Evolutionary conservation across 805 yeast genomes (phyloP), one percentile per base, ranked within the genome.

Genomic region (Candida caryicola): DNA sequence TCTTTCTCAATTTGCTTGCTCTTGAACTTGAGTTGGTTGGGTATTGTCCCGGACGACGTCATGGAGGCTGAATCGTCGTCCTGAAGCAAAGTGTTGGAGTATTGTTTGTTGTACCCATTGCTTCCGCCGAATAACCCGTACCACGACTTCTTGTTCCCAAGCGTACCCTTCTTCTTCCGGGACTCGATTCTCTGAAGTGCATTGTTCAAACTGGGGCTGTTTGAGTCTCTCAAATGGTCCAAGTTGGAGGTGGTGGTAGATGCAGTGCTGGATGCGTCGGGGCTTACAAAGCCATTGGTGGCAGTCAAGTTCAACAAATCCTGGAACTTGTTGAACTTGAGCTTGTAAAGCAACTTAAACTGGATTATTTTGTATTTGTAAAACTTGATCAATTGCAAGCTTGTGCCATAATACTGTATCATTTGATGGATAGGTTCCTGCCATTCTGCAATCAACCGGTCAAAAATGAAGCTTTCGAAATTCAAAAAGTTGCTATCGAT

Each of bases 341-440:
- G 57, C 45, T 63, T 64, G 47, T 64, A 60, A 17, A 69, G 40
- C 16, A 70, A 62, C 42, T 66, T 62, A 44, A 69, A 61, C 50
- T 77, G 82, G 16, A 74, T 53, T 29, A 77, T 74, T 50, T 77
- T 77, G 53, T 66, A 57, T 47, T 76, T 76, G 54, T 77, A 65
- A 50, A 74, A 77, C 34, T 64, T 66, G 27, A 77, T 54, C 33
- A 77, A 51, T 37, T 73, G 70, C 17, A 74, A 51, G 12, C 74
- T 64, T 12, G 74, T 57, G 21, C 60, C 40, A 39, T 71, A 60
- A 31, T 76, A 73, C 33, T 69, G 71, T 35, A 68, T 64, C 34
- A 76, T 47, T 37, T 74, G 77, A 49, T 71, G 65, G 16, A 76
- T 51, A 10, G 79, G 76, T 50, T 77, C 82, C 44, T 71, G 74